Conservation (phyloP, 2,329 filamentous ascomycete genomes). For the Fusarium neocosmosporiellum region DNA sequence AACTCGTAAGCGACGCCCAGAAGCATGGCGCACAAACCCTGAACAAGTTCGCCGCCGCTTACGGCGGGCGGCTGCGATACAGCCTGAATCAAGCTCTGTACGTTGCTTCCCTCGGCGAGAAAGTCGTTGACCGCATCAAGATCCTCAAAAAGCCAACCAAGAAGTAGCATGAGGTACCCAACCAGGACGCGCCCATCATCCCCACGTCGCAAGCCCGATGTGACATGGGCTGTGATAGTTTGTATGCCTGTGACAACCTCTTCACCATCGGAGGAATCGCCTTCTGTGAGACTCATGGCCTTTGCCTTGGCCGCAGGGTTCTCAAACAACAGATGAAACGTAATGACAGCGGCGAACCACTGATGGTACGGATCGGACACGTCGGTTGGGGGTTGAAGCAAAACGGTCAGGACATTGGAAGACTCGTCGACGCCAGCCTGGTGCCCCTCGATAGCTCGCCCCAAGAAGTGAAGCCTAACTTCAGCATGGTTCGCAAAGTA, state of each 20-base stretch:
- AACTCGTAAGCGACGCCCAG: conserved; percentile 95
- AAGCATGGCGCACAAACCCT: conserved; percentile 85
- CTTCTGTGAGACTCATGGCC: conserved; percentile 86
- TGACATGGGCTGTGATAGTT: conserved; percentile 85
- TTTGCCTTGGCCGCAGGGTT: conserved; percentile 81
- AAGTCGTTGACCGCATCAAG: conserved; percentile 93
- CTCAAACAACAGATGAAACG: conserved; percentile 87
- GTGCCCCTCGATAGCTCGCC: conserved; percentile 90
- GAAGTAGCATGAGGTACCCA: conserved; percentile 89
- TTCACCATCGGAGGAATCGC: conserved; percentile 88
- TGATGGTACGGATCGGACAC: conserved; percentile 83
- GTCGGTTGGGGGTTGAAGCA: conserved; percentile 75
- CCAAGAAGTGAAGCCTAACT: conserved; percentile 86
- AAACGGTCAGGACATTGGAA: conserved; percentile 86
- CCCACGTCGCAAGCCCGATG: conserved; percentile 78
- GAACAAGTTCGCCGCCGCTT: conserved; percentile 74
- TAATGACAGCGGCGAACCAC: conserved; percentile 89
- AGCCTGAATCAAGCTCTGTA: conserved; percentile 85
- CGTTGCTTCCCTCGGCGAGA: conserved; percentile 87
- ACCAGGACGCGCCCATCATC: conserved; percentile 84
- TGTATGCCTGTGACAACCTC: conserved; percentile 97
- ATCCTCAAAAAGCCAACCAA: conserved; percentile 92
- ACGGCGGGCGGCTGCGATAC: conserved; percentile 69
- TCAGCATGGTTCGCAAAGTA: conserved; percentile 87
- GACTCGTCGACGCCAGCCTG: conserved; percentile 80